Conservation (phyloP, 306 rosid genomes). For the Alnus rubra region DNA sequence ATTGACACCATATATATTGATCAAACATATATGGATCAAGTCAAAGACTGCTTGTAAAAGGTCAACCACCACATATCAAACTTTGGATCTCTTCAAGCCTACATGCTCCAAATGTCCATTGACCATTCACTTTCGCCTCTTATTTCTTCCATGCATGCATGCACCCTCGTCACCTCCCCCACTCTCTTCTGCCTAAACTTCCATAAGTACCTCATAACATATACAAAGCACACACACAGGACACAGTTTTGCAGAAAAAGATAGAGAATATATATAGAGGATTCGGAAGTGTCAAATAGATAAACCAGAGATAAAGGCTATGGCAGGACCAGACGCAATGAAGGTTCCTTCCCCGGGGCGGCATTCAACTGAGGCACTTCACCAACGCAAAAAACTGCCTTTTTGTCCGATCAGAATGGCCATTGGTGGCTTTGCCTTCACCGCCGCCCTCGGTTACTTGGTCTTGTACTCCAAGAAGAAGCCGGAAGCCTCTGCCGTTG, state of each 20-base stretch:
- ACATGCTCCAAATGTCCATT: not conserved
- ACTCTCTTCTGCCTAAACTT: not conserved
- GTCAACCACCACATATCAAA: constrained; percentile 3
- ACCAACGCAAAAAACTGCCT: constrained; percentile 47
- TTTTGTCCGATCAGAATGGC: constrained; percentile 56
- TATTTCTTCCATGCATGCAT: not conserved
- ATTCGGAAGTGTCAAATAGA: not conserved
- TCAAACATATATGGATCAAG: not conserved
- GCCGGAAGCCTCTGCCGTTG: constrained; percentile 67
- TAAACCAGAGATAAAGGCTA: not conserved
- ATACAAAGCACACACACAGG: constrained; percentile 1
- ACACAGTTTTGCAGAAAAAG: not conserved
- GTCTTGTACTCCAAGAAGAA: constrained; percentile 63
- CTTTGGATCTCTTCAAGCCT: not conserved
- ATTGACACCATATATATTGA: not conserved
- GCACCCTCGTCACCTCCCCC: not conserved
- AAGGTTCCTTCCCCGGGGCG: constrained; percentile 24
- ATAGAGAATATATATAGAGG: not conserved
- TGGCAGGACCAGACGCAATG: constrained; percentile 35
- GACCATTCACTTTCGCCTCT: not conserved
- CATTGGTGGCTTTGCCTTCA: constrained; percentile 51
- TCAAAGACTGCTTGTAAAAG: not conserved
- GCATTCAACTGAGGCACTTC: constrained; percentile 51
- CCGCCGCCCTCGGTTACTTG: constrained; percentile 43
- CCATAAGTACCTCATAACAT: constrained; percentile 3